These are phyloP conservation scores for Ceratopteris richardii DNA, from an alignment of 75 land plant genomes.

Conservation along the genomic window DNA sequence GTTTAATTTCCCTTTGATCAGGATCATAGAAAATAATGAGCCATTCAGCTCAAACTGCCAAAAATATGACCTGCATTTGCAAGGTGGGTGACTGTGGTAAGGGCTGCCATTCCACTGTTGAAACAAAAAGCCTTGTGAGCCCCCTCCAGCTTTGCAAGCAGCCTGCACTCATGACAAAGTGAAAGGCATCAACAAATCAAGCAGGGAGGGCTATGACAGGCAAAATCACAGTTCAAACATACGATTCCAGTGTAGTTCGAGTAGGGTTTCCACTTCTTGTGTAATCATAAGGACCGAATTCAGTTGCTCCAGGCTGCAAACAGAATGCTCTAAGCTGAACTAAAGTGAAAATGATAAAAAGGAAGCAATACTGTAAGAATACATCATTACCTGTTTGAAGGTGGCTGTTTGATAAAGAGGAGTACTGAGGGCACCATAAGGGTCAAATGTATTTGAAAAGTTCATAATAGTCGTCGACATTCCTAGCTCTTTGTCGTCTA, in stretches of 20 bases:
- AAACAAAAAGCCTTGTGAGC: constrained; percentile 92
- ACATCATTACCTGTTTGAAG: constrained; percentile 69
- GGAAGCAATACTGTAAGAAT: neutral
- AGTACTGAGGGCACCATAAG: constrained; percentile 75
- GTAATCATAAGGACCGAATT: constrained; percentile 83
- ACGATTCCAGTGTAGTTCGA: constrained; percentile 75
- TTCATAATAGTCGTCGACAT: constrained; percentile 69
- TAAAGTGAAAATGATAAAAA: too few relatives aligned
- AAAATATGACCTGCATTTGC: constrained; percentile 47
- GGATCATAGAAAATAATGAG: too few relatives aligned
- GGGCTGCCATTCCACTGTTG: constrained; percentile 96
- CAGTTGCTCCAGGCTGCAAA: constrained; percentile 77
- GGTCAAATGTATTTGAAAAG: constrained; percentile 61
- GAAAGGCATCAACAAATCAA: neutral
- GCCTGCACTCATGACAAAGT: constrained; percentile 23
- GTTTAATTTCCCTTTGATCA: too few relatives aligned
- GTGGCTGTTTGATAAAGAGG: constrained; percentile 95
- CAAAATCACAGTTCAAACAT: neutral
- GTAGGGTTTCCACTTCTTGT: constrained; percentile 99
- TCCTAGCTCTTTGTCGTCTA: constrained; percentile 4
- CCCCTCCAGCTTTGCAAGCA: constrained; percentile 83
- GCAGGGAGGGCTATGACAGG: neutral
- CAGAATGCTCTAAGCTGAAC: neutral
- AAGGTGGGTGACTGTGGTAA: constrained; percentile 70
- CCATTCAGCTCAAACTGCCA: too few relatives aligned